A percentile compares a stretch with the other conserved stretches of the same genome.
Evolutionary conservation across 2,329 filamentous ascomycete species (phyloP).

Genomic region (Ophiostoma pallidulum): DNA sequence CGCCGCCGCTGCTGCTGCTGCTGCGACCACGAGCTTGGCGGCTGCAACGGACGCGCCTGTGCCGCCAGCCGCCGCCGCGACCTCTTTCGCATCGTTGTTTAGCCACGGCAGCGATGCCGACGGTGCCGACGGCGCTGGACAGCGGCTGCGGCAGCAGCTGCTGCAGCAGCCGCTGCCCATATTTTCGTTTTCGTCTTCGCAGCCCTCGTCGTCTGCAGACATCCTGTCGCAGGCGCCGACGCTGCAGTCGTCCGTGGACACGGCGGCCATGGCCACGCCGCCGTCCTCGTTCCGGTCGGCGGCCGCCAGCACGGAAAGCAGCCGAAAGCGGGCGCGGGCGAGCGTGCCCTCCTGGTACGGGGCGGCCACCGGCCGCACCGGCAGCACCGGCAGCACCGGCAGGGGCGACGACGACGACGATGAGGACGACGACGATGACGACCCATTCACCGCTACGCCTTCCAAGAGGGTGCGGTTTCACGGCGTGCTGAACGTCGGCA

Average conservation of each 20-base stretch:
- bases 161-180: no score
- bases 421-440: not conserved
- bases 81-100: conserved; percentile 4
- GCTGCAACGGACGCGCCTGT: no score
- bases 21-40: not conserved
- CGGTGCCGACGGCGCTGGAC: no score
- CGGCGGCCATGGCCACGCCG: conserved; percentile 4
- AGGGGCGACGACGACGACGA: not conserved
- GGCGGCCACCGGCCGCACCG: not conserved
- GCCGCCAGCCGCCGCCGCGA: no score
- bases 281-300: conserved; percentile 6
- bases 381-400: no score
- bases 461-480: conserved; percentile 8
- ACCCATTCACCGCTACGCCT: conserved; percentile 6
- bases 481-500: not conserved
- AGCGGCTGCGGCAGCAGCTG: no score
- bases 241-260: not conserved
- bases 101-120: not conserved
- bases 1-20: not conserved
- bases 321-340: not conserved
- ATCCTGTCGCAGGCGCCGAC: not conserved
- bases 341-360: not conserved
- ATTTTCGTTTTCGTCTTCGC: not conserved
- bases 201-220: not conserved
- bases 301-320: not conserved